phyloP scores from a whole-genome alignment of 352 stramenopile species.

The Phytophthora lateralis region DNA sequence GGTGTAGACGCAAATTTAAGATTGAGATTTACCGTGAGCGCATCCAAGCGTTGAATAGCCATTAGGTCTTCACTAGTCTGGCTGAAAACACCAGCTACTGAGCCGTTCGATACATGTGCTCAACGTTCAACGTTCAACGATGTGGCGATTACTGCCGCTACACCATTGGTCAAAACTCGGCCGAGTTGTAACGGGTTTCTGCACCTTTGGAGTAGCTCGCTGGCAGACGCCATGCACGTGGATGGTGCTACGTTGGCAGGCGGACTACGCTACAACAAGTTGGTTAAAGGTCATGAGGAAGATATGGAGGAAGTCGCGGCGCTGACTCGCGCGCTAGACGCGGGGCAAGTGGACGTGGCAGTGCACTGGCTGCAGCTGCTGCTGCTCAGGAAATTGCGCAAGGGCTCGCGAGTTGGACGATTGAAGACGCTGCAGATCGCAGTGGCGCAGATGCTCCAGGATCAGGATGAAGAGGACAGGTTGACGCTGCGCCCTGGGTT shows the following conservation, averaged over 20 bases:
- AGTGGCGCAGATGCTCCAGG: constrained; percentile 21
- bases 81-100: constrained; percentile 3
- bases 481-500: constrained; percentile 24
- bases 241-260: constrained; percentile 30
- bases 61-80: too few relatives aligned
- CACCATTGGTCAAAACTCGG: constrained; percentile 17
- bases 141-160: background rate
- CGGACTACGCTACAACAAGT: background rate
- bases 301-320: constrained; percentile 3
- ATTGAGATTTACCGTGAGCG: background rate
- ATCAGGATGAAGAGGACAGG: constrained; percentile 7
- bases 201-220: background rate
- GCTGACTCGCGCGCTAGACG: constrained; percentile 35
- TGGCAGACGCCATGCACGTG: constrained; percentile 1
- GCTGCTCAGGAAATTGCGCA: constrained; percentile 19
- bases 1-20: too few relatives aligned
- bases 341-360: constrained; percentile 41
- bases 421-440: constrained; percentile 22
- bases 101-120: constrained; percentile 3
- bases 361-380: constrained; percentile 47
- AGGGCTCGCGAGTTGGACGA: constrained; percentile 10
- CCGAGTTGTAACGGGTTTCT: constrained; percentile 22
- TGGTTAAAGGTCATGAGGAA: background rate
- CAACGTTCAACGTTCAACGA: background rate
- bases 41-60: background rate